phyloP scores from a whole-genome alignment of 2,329 filamentous ascomycete genomes.

The Neofusicoccum laricinum region DNA sequence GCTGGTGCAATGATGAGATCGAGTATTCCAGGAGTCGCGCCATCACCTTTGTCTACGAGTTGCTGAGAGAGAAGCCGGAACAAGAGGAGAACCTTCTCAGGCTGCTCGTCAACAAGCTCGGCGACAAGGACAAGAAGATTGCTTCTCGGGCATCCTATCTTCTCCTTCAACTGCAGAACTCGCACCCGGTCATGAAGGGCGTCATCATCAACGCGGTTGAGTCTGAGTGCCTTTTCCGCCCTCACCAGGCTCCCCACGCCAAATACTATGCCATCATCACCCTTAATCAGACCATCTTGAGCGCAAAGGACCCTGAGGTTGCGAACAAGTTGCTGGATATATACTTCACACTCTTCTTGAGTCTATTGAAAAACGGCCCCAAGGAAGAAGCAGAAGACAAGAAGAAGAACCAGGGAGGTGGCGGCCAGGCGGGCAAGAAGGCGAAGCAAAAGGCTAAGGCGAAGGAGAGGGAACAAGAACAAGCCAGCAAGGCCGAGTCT shows the following conservation, averaged over 20 bases:
- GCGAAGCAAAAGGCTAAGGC: conserved; percentile 46
- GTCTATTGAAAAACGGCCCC: conserved; percentile 66
- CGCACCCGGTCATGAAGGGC: conserved; percentile 90
- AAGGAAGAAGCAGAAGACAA: conserved; percentile 37
- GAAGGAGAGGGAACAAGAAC: conserved; percentile 42
- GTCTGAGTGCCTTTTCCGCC: conserved; percentile 80
- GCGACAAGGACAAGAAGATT: conserved; percentile 93
- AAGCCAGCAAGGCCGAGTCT: conserved; percentile 43
- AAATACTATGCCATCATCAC: conserved; percentile 97
- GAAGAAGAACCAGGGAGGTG: conserved; percentile 54
- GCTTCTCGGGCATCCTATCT: conserved; percentile 90
- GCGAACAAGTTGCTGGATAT: conserved; percentile 81
- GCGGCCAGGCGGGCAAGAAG: conserved; percentile 52
- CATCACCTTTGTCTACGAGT: conserved; percentile 85
- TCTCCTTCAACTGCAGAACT: conserved; percentile 82
- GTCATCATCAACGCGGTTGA: conserved; percentile 84
- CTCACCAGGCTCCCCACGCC: conserved; percentile 81
- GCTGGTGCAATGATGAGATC: conserved; percentile 93
- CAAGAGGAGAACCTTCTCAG: conserved; percentile 93
- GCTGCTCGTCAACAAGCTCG: conserved; percentile 91
- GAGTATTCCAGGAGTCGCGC: conserved; percentile 86
- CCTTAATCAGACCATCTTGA: conserved; percentile 92
- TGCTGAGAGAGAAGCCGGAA: conserved; percentile 93
- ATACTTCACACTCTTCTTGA: conserved; percentile 87
- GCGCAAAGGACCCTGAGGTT: conserved; percentile 74